Conservation (phyloP, 208 protist genomes). For the Trichomonas vaginalis region DNA sequence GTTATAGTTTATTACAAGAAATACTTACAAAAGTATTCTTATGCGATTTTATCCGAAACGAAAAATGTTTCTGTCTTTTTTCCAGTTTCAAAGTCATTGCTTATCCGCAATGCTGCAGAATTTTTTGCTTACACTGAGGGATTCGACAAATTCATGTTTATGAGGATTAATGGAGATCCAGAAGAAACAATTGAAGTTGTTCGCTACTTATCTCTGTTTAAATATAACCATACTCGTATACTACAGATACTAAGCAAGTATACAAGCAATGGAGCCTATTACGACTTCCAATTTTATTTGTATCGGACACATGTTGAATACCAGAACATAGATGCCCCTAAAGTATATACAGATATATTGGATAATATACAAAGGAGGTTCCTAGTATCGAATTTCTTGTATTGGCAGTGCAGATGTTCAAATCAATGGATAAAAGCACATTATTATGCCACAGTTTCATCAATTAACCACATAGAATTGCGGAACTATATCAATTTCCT, state of each 20-base stretch:
- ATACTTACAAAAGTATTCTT: background rate
- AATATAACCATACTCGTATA: background rate
- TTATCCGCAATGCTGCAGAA: background rate
- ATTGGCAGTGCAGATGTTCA: background rate
- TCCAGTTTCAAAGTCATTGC: background rate
- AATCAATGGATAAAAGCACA: background rate
- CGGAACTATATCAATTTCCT: background rate
- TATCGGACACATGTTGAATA: background rate
- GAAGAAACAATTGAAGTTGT: background rate
- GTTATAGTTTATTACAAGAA: background rate
- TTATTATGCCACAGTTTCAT: background rate
- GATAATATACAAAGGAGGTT: background rate
- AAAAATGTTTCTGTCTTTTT: background rate
- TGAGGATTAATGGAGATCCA: background rate
- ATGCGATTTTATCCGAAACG: background rate
- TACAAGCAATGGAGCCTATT: background rate
- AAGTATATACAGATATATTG: background rate
- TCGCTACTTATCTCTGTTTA: background rate
- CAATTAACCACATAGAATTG: background rate
- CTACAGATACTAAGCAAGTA: background rate
- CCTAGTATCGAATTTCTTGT: background rate
- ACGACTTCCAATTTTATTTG: background rate
- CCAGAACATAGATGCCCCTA: background rate
- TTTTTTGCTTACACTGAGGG: background rate
- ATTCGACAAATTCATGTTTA: background rate